Evolutionary conservation across 2,329 filamentous ascomycete species (phyloP), one percentile per base, ranked within the genome.

Genomic region (Triangularia verruculosa): DNA sequence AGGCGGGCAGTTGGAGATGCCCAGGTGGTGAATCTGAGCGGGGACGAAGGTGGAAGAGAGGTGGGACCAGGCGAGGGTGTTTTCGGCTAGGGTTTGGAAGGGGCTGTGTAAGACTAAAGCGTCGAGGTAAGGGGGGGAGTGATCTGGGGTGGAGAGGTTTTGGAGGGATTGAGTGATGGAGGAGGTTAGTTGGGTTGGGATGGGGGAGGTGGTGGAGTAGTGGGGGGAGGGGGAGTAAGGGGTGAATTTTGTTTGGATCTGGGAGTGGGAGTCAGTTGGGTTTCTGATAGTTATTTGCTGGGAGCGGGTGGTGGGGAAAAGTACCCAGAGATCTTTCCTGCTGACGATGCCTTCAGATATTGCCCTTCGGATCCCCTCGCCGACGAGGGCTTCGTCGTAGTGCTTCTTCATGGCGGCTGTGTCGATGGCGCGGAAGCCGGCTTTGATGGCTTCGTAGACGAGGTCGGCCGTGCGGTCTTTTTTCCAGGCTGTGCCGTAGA

Each of bases 401-500:
- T 94, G 90, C 65, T 85, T 85, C 1, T 90, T 90, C 75, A 93
- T 90, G 15, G 89, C 89, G 9, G 91, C 91, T 0, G 91, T 94
- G 72, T 95, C 91, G 64, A 95, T 78, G 55, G 81, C 89, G 30
- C 86, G 82, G 70, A 94, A 95, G 4, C 91, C 91, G 53, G 84
- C 78, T 53, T 80, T 80, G 32, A 95, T 72, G 1, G 92, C 91
- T 66, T 82, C 76, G 69, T 88, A 85, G 22, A 95, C 91, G 2
- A 94, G 80, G 61, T 84, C 79, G 20, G 83, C 81, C 0, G 90
- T 92, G 17, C 77, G 77, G 0, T 89, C 86, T 71, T 89, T 88
- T 75, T 95, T 95, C 91, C 91, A 94, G n/a, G 91, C 91, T 2
- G 91, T 94, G 59, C 91, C 91, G 74, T 95, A 95, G 66, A 95